phyloP scores from a whole-genome alignment of 805 yeast genomes.

The Candida dajiaensis region DNA sequence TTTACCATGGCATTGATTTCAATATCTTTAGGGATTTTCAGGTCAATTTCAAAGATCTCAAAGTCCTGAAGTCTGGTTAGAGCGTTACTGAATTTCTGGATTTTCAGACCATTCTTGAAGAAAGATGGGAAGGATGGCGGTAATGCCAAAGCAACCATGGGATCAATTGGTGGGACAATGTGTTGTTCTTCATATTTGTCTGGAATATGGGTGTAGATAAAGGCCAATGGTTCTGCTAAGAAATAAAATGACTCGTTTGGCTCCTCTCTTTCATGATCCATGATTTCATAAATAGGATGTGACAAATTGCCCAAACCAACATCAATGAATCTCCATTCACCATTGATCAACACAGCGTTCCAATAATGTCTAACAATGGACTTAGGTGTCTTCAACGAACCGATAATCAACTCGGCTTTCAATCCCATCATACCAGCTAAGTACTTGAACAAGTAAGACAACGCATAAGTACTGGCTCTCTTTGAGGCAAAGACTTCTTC shows the following conservation, averaged over 20 bases:
- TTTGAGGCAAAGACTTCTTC: conserved; percentile 38
- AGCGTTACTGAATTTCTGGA: conserved; percentile 71
- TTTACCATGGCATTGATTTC: conserved; percentile 62
- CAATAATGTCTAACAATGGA: conserved; percentile 78
- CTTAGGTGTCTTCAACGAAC: conserved; percentile 78
- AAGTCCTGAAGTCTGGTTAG: conserved; percentile 64
- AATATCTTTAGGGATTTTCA: conserved; percentile 63
- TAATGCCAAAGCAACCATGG: conserved; percentile 66
- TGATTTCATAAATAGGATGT: conserved; percentile 42
- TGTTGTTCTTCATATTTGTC: conserved; percentile 75
- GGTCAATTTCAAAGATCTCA: conserved; percentile 74
- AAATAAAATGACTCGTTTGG: conserved; percentile 56
- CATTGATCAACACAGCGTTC: conserved; percentile 72
- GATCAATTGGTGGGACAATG: conserved; percentile 77
- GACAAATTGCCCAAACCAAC: conserved; percentile 56
- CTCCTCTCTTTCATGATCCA: conserved; percentile 26
- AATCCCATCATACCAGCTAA: conserved; percentile 67
- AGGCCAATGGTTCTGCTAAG: conserved; percentile 64
- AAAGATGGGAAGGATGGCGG: conserved; percentile 88
- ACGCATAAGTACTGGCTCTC: conserved; percentile 61
- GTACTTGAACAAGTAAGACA: conserved; percentile 70
- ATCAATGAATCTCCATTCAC: conserved; percentile 78
- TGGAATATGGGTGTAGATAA: conserved; percentile 86
- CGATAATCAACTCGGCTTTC: conserved; percentile 70
- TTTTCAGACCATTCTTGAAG: conserved; percentile 49